phyloP scores from a whole-genome alignment of 2,329 filamentous ascomycete species.

The Chaetomium strumarium region DNA sequence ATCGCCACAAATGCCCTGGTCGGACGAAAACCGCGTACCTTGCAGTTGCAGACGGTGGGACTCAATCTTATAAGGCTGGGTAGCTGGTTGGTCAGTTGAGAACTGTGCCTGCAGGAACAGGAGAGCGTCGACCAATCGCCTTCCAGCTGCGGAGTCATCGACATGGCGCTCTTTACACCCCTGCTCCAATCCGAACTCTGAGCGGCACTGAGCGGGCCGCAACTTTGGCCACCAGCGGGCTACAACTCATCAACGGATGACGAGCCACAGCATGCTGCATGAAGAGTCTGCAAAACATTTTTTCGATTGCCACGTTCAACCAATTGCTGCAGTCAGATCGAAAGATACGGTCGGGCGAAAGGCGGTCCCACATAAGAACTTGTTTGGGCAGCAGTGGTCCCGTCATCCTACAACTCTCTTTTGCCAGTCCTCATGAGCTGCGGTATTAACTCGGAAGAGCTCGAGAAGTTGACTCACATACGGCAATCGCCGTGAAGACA shows the following conservation, averaged over 20 bases:
- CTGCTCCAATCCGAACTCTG: constrained; percentile 8
- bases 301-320: constrained; percentile 16
- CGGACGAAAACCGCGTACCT: constrained; percentile 17
- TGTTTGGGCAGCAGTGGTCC: no score
- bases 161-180: constrained; percentile 4
- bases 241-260: constrained; percentile 15
- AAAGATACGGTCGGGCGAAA: neutral
- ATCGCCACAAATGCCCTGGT: constrained; percentile 4
- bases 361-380: no score
- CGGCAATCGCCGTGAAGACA: no score
- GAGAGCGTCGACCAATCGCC: constrained; percentile 8
- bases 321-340: neutral
- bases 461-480: no score
- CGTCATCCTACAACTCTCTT: no score
- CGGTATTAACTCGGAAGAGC: no score
- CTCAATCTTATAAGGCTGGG: neutral
- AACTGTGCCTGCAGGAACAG: constrained; percentile 12
- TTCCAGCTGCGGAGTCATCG: neutral
- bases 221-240: neutral
- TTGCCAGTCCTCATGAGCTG: no score
- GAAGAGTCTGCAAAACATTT: constrained; percentile 1
- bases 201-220: neutral
- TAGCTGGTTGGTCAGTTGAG: neutral
- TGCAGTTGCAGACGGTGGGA: constrained; percentile 11
- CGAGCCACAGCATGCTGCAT: constrained; percentile 6